Evolutionary conservation across 176 grass and related monocot genomes (phyloP).

Genomic region (Elymus sibiricus): DNA sequence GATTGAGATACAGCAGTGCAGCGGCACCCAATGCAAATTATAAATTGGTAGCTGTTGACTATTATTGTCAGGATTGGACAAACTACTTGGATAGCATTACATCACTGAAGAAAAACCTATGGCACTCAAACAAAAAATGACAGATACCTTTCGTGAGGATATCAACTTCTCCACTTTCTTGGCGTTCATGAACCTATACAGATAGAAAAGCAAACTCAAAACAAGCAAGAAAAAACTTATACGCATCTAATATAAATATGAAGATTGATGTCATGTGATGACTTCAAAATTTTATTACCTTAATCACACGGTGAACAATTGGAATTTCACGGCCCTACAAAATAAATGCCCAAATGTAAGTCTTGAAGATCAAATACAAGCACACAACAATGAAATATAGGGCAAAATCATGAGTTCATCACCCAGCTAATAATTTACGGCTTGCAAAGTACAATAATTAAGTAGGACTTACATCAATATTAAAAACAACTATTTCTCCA

Average conservation of each 20-base stretch:
- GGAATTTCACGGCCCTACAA: conserved; percentile 74
- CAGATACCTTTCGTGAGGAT: conserved; percentile 81
- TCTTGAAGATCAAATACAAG: not conserved
- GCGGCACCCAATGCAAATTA: not conserved
- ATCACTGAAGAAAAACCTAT: not conserved
- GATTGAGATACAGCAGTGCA: not conserved
- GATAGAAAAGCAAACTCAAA: conserved; percentile 21
- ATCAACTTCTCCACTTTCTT: conserved; percentile 72
- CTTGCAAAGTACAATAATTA: not conserved
- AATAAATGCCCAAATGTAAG: conserved; percentile 10
- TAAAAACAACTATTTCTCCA: conserved; percentile 85
- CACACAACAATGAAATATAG: not conserved
- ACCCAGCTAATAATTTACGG: not conserved
- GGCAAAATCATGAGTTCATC: not conserved
- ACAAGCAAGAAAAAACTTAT: not conserved
- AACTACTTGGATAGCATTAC: not conserved
- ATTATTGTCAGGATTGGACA: not conserved
- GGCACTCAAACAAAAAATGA: not conserved
- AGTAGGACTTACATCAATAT: conserved; percentile 55
- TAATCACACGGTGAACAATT: conserved; percentile 84
- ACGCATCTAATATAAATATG: not conserved
- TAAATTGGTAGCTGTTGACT: not conserved
- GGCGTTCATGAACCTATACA: conserved; percentile 73
- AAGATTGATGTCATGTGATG: not conserved
- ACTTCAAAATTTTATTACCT: conserved; percentile 38